phyloP scores from a whole-genome alignment of 2,329 filamentous ascomycete species.

The Colletotrichum plurivorum region DNA sequence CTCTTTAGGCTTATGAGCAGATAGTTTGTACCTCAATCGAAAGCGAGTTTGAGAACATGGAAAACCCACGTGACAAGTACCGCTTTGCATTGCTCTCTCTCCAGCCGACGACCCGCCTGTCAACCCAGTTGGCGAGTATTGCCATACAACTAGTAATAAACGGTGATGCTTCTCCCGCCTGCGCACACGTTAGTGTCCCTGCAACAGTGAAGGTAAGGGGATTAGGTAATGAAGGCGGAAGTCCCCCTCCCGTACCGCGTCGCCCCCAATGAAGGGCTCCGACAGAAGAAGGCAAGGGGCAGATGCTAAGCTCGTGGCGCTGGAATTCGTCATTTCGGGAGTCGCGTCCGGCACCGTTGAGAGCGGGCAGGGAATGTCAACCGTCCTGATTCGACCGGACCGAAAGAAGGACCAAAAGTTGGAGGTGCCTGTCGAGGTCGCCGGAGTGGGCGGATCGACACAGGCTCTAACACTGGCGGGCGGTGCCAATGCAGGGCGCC shows the following conservation, averaged over 20 bases:
- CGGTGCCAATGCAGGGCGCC: conserved; percentile 38
- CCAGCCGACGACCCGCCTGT: neutral
- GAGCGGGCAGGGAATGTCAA: conserved; percentile 18
- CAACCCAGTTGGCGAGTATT: too few species aligned
- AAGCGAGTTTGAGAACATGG: too few species aligned
- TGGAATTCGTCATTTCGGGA: conserved; percentile 30
- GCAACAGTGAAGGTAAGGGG: too few species aligned
- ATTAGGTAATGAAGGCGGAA: neutral
- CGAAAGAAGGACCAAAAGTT: conserved; percentile 9
- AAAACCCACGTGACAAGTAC: neutral
- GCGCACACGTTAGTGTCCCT: too few species aligned
- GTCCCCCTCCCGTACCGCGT: conserved; percentile 15
- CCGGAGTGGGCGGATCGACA: conserved; percentile 26
- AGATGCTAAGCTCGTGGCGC: conserved; percentile 15
- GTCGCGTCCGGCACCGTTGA: conserved; percentile 22
- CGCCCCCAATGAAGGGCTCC: conserved; percentile 5
- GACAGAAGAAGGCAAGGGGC: neutral
- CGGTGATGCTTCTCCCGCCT: too few species aligned
- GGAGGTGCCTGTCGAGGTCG: conserved; percentile 5
- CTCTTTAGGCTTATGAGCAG: too few species aligned
- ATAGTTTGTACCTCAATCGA: too few species aligned
- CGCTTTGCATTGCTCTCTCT: conserved; percentile 9
- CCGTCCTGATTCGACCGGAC: conserved; percentile 24
- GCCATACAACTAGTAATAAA: too few species aligned
- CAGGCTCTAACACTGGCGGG: conserved; percentile 35